Percentiles rank a stretch among this genome's conserved stretches.
These are phyloP conservation scores for Pterocarpus macrocarpus DNA, from an alignment of 306 rosid species.

Conservation along the genomic window DNA sequence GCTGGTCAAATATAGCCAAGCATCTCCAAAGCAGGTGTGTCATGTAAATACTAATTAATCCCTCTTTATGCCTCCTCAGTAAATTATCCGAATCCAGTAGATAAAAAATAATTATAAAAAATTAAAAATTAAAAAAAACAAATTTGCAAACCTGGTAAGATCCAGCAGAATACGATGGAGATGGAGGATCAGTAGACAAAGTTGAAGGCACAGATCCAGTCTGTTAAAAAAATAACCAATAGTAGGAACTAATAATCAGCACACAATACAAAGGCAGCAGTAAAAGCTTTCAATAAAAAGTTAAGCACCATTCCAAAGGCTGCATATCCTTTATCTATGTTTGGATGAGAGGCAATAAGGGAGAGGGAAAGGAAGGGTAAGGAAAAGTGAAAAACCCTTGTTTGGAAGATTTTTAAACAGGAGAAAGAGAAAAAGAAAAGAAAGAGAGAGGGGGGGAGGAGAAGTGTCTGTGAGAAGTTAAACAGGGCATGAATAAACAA, in stretches of 20 bases:
- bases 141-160: constrained; percentile 61
- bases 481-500: background rate
- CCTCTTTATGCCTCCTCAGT: constrained; percentile 1
- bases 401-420: background rate
- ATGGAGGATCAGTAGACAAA: constrained; percentile 48
- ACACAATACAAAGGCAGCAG: constrained; percentile 9
- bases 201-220: constrained; percentile 56
- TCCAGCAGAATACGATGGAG: constrained; percentile 55
- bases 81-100: constrained; percentile 19
- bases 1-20: background rate
- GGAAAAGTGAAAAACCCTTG: background rate
- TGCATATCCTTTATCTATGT: background rate
- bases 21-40: constrained; percentile 4
- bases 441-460: background rate
- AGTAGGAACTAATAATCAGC: constrained; percentile 8
- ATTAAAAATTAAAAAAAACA: constrained; percentile 2
- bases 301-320: background rate
- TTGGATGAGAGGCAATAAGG: background rate
- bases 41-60: background rate
- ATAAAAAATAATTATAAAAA: too few relatives aligned
- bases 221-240: constrained; percentile 49
- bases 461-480: background rate
- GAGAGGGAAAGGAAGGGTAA: background rate
- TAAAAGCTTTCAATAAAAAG: constrained; percentile 27
- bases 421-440: background rate